Percentiles rank a stretch among this genome's conserved stretches.
phyloP scores from a whole-genome alignment of 1,284 basidiomycete genomes.

The Ganoderma meredithae region DNA sequence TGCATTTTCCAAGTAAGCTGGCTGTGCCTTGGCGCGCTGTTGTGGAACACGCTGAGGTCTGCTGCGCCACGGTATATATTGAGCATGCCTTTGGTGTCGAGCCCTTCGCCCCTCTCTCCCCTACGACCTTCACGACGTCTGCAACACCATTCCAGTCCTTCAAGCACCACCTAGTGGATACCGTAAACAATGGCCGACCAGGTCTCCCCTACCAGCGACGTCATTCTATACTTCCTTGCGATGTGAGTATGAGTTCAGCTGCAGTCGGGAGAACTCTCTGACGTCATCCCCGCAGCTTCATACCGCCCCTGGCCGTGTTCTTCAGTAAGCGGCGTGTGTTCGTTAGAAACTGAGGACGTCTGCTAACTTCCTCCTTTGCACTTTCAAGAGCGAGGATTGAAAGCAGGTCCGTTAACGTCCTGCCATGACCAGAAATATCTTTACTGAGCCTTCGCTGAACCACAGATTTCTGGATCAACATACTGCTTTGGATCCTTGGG shows the following conservation, averaged over 20 bases:
- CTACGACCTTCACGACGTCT: conserved; percentile 14
- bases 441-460: neutral
- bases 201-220: conserved; percentile 46
- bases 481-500: conserved; percentile 58
- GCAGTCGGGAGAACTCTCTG: neutral
- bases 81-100: neutral
- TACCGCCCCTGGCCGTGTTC: conserved; percentile 62
- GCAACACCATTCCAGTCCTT: neutral
- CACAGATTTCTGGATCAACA: conserved; percentile 63
- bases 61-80: conserved; percentile 3
- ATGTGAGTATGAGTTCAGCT: conserved; percentile 54
- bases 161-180: neutral
- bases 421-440: neutral
- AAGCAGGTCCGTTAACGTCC: conserved; percentile 41
- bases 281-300: conserved; percentile 44
- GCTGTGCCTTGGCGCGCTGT: neutral
- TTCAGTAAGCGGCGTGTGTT: conserved; percentile 51
- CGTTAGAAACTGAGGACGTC: neutral
- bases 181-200: conserved; percentile 19
- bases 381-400: conserved; percentile 48
- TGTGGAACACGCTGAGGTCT: neutral
- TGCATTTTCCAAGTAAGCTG: neutral
- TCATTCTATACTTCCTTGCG: conserved; percentile 57
- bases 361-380: neutral
- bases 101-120: neutral